Percentiles rank a stretch among this genome's conserved stretches.
phyloP scores from a whole-genome alignment of 192 early-diverging fungal species.

The Allomyces javanicus region DNA sequence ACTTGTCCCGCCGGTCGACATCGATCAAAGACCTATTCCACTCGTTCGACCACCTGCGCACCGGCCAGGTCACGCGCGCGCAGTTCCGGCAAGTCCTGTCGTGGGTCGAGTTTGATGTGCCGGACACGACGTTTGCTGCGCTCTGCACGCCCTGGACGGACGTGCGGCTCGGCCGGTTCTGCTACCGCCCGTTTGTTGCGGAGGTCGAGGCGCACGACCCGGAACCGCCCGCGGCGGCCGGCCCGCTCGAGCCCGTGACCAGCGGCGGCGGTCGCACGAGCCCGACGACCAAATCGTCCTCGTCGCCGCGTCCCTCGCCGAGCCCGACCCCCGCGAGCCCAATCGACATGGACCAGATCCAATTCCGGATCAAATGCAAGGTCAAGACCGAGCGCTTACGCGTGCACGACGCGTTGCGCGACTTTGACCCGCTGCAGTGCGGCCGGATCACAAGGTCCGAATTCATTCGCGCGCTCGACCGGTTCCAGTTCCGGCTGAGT shows the following conservation, averaged over 20 bases:
- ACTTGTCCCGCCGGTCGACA: neutral
- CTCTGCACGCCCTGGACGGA: constrained; percentile 15
- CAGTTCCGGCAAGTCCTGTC: constrained; percentile 22
- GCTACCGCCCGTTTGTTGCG: constrained; percentile 15
- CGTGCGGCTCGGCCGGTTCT: neutral
- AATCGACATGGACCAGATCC: too few relatives aligned
- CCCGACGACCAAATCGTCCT: too few relatives aligned
- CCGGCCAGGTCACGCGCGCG: constrained; percentile 25
- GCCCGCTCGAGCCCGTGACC: too few relatives aligned
- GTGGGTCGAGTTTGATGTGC: constrained; percentile 19
- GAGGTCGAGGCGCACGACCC: too few relatives aligned
- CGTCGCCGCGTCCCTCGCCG: too few relatives aligned
- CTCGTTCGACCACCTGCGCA: constrained; percentile 12
- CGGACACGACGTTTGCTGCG: constrained; percentile 24
- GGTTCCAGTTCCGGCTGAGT: neutral
- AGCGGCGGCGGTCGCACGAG: too few relatives aligned
- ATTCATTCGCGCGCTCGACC: constrained; percentile 24
- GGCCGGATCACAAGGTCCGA: constrained; percentile 24
- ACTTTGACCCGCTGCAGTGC: constrained; percentile 32
- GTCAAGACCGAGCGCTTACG: constrained; percentile 30
- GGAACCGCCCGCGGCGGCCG: too few relatives aligned
- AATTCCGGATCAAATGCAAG: constrained; percentile 3
- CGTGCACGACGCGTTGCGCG: constrained; percentile 30
- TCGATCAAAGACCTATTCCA: neutral
- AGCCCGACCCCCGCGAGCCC: too few relatives aligned